Conservation (phyloP, 495 filamentous ascomycete species). For the Penicillium psychrofluorescens region DNA sequence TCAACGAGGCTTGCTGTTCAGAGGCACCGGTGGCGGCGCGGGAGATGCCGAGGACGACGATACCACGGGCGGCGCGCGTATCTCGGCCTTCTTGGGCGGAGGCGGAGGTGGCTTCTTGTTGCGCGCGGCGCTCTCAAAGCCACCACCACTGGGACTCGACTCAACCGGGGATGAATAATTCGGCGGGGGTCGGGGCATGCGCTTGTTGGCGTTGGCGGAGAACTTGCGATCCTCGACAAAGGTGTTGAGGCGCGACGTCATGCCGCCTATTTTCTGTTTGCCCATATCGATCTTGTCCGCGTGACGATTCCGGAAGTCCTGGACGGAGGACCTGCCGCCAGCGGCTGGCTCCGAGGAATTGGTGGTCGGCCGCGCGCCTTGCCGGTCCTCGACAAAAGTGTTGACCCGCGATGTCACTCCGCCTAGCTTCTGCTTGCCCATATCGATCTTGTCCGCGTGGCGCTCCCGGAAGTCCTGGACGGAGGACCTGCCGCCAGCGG, state of each 20-base stretch:
- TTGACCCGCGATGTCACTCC: slow-evolving; percentile 34
- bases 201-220: slow-evolving; percentile 21
- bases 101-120: slow-evolving; percentile 62
- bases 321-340: neutral
- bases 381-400: slow-evolving; percentile 25
- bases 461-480: slow-evolving; percentile 59
- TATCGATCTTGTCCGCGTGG: slow-evolving; percentile 64
- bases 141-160: slow-evolving; percentile 1
- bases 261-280: slow-evolving; percentile 28
- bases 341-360: too few relatives aligned
- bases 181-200: slow-evolving; percentile 21
- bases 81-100: slow-evolving; percentile 52
- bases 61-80: slow-evolving; percentile 25
- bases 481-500: slow-evolving; percentile 4
- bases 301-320: slow-evolving; percentile 51
- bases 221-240: slow-evolving; percentile 30
- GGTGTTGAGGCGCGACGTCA: slow-evolving; percentile 18
- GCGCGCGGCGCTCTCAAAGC: neutral
- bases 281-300: slow-evolving; percentile 56
- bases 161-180: slow-evolving; percentile 6
- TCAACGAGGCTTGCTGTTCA: slow-evolving; percentile 39
- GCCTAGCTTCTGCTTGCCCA: slow-evolving; percentile 54
- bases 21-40: slow-evolving; percentile 33
- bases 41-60: slow-evolving; percentile 14
- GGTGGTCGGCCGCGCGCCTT: too few relatives aligned